Percentiles rank a stretch among this genome's conserved stretches.
phyloP scores from a whole-genome alignment of 345 rosid species.

The Brassica juncea region DNA sequence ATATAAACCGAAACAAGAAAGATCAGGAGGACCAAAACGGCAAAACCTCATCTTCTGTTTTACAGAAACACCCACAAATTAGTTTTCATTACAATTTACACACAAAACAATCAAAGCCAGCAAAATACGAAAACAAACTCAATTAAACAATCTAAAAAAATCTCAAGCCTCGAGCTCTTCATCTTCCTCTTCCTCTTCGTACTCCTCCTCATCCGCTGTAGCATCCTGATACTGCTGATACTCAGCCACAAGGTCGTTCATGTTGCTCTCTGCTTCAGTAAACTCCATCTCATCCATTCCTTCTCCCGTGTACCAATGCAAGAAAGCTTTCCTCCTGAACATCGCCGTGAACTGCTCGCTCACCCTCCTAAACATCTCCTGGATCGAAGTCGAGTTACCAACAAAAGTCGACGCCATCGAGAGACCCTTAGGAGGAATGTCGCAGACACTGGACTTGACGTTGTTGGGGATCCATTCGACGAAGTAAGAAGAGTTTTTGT shows the following conservation, averaged over 20 bases:
- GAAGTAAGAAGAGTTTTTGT: not conserved
- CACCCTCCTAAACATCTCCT: conserved; percentile 2
- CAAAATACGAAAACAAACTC: conserved; percentile 17
- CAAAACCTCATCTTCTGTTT: not conserved
- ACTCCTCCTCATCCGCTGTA: not conserved
- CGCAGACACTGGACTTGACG: not conserved
- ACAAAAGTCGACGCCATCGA: not conserved
- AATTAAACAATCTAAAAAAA: not conserved
- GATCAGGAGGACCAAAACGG: conserved; percentile 1
- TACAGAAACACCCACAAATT: conserved; percentile 20
- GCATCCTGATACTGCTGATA: not conserved
- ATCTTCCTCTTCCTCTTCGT: conserved; percentile 37
- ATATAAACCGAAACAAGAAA: conserved; percentile 1
- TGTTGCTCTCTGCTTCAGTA: not conserved
- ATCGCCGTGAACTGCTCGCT: not conserved
- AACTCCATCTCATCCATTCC: not conserved
- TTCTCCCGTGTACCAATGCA: not conserved
- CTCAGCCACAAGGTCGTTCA: not conserved
- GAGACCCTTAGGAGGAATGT: not conserved
- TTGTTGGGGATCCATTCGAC: not conserved
- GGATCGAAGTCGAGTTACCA: not conserved
- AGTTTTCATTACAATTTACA: conserved; percentile 25
- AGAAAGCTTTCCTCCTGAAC: not conserved
- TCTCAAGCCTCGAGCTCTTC: conserved; percentile 24
- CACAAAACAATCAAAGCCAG: conserved; percentile 34